These are phyloP conservation scores for Hirschioporus abietinus DNA, from an alignment of 768 basidiomycete genomes.

Conservation along the genomic window DNA sequence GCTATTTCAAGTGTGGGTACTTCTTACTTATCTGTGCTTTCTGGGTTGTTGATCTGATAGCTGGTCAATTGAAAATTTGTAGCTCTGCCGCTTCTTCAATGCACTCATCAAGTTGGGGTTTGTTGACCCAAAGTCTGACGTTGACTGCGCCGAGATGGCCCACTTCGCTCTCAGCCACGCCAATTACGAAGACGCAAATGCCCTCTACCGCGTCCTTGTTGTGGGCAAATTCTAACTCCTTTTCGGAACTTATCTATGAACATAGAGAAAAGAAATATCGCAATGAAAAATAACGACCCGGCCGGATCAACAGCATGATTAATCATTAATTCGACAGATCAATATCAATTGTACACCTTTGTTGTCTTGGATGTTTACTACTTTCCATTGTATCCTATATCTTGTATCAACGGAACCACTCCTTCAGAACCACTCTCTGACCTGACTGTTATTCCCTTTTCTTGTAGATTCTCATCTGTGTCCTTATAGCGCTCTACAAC, in stretches of 20 bases:
- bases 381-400: neutral
- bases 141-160: conserved; percentile 70
- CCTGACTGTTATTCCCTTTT: neutral
- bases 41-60: neutral
- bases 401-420: neutral
- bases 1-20: conserved; percentile 63
- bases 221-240: conserved; percentile 24
- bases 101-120: conserved; percentile 64
- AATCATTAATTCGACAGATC: neutral
- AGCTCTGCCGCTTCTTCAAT: conserved; percentile 76
- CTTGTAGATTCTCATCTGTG: neutral
- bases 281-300: neutral
- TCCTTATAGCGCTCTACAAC: neutral
- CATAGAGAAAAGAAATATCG: neutral
- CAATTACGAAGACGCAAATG: conserved; percentile 71
- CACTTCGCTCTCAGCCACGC: conserved; percentile 71
- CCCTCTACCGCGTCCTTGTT: conserved; percentile 63
- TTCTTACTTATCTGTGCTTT: conserved; percentile 7
- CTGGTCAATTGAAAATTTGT: neutral
- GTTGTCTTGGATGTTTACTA: neutral
- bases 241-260: neutral
- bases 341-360: neutral
- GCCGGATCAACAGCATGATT: neutral
- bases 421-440: neutral
- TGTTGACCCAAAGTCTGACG: conserved; percentile 57